A percentile compares a stretch with the other conserved stretches of the same genome.
phyloP scores from a whole-genome alignment of 352 stramenopile species.

The Pythium aristosporum region DNA sequence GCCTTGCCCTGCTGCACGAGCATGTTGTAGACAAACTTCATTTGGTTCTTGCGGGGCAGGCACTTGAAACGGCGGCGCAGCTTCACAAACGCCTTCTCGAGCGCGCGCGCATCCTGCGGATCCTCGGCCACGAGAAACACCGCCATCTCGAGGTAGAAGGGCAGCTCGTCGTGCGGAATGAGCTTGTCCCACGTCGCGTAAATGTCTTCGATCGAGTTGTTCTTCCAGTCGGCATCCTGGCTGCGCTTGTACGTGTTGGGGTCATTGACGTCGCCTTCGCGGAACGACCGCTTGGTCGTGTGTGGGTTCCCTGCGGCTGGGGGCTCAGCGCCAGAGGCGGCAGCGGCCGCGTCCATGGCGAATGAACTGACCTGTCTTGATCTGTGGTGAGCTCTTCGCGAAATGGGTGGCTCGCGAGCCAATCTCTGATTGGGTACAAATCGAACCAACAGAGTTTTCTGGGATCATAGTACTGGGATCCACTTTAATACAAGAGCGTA shows the following conservation, averaged over 20 bases:
- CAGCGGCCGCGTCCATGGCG: background rate
- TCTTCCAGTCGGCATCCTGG: constrained; percentile 57
- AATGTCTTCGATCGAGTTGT: constrained; percentile 86
- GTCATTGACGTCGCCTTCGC: constrained; percentile 64
- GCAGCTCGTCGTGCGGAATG: constrained; percentile 59
- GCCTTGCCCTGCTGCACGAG: constrained; percentile 67
- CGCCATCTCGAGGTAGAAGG: constrained; percentile 79
- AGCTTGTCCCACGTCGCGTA: constrained; percentile 85
- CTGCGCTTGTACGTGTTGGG: constrained; percentile 87
- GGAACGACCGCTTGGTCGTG: constrained; percentile 29
- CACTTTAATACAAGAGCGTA: constrained; percentile 1
- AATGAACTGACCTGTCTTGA: background rate
- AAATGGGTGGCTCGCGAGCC: background rate
- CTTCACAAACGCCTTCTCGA: constrained; percentile 85
- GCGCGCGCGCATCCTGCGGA: constrained; percentile 68
- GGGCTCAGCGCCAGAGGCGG: background rate
- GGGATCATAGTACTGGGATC: background rate
- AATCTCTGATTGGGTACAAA: constrained; percentile 17
- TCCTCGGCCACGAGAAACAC: constrained; percentile 73
- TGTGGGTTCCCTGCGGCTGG: background rate
- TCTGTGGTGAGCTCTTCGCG: background rate
- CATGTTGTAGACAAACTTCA: constrained; percentile 85
- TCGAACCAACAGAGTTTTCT: background rate
- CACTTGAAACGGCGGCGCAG: constrained; percentile 88
- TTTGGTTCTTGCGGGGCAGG: constrained; percentile 89